A percentile compares a stretch with the other conserved stretches of the same genome.
Conservation (phyloP, 2,329 filamentous ascomycete species). For the Ophiostoma sp. region DNA sequence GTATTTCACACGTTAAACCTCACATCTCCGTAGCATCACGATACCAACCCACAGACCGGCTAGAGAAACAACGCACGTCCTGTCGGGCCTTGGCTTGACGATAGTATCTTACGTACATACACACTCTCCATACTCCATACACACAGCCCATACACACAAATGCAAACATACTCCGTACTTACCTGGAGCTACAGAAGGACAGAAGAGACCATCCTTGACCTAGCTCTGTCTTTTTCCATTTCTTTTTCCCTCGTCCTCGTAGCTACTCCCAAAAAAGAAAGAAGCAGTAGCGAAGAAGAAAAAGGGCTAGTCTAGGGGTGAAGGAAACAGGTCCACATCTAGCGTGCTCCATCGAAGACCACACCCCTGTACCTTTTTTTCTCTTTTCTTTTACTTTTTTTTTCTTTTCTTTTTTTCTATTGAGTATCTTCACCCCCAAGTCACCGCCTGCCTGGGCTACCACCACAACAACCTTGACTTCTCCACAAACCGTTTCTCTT, state of each 20-base stretch:
- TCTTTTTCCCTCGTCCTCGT: too few species aligned
- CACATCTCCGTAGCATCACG: conserved; percentile 2
- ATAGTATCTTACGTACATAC: too few species aligned
- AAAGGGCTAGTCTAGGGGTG: conserved; percentile 15
- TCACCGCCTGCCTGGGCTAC: conserved; percentile 24
- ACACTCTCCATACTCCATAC: background rate
- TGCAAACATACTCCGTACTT: background rate
- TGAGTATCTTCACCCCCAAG: conserved; percentile 14
- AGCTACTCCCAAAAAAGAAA: background rate
- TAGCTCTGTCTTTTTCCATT: too few species aligned
- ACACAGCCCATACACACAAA: background rate
- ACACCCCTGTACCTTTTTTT: conserved; percentile 16
- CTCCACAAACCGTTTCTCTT: conserved; percentile 25
- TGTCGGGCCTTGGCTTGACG: conserved; percentile 4
- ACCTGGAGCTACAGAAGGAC: conserved; percentile 21
- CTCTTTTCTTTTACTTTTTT: conserved; percentile 11
- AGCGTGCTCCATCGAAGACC: conserved; percentile 23
- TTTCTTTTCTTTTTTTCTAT: background rate
- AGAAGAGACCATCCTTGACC: too few species aligned
- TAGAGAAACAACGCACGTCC: conserved; percentile 20
- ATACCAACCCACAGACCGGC: conserved; percentile 14
- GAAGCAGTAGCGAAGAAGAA: background rate
- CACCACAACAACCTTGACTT: conserved; percentile 13
- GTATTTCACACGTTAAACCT: conserved; percentile 5
- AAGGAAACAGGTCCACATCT: conserved; percentile 20